A percentile compares a stretch with the other conserved stretches of the same genome.
Conservation (phyloP, 164 flowering plant genomes). For the Vitis rotundifolia region DNA sequence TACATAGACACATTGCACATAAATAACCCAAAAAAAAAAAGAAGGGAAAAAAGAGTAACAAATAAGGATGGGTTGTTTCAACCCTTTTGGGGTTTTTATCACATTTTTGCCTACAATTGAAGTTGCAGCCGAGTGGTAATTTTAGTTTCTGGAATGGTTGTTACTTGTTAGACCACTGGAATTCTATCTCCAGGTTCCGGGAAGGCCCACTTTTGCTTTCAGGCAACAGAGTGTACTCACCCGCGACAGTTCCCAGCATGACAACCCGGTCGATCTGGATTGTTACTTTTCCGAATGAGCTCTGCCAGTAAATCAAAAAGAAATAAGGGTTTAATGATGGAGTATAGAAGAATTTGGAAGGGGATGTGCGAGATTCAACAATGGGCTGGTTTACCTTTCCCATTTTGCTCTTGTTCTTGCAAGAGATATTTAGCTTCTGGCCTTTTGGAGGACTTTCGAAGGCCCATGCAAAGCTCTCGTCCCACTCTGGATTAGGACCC, state of each 20-base stretch:
- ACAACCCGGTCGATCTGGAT: conserved; percentile 96
- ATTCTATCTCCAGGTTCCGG: conserved; percentile 89
- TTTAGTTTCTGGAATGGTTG: conserved; percentile 6
- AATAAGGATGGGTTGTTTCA: too few species aligned
- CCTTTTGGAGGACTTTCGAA: conserved; percentile 98
- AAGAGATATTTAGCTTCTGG: conserved; percentile 96
- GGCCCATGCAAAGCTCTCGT: conserved; percentile 90
- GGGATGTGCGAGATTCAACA: neutral
- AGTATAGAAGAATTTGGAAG: neutral
- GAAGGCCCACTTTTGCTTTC: conserved; percentile 88
- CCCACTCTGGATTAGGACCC: conserved; percentile 96
- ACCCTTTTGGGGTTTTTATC: neutral
- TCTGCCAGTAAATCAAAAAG: conserved; percentile 44
- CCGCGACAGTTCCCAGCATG: conserved; percentile 93
- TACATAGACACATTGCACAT: conserved; percentile 29
- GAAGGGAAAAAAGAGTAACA: neutral
- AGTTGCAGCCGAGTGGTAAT: conserved; percentile 6
- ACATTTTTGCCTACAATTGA: conserved; percentile 11
- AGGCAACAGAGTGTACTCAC: conserved; percentile 85
- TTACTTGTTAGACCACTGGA: conserved; percentile 91
- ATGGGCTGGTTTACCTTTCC: conserved; percentile 73
- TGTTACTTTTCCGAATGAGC: conserved; percentile 93
- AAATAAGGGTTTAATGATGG: neutral
- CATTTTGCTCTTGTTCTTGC: conserved; percentile 99
- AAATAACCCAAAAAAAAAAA: conserved; percentile 15